Evolutionary conservation across 1,284 basidiomycete species (phyloP), one percentile per base, ranked within the genome.

Genomic region (Moesziomyces globuligerus): DNA sequence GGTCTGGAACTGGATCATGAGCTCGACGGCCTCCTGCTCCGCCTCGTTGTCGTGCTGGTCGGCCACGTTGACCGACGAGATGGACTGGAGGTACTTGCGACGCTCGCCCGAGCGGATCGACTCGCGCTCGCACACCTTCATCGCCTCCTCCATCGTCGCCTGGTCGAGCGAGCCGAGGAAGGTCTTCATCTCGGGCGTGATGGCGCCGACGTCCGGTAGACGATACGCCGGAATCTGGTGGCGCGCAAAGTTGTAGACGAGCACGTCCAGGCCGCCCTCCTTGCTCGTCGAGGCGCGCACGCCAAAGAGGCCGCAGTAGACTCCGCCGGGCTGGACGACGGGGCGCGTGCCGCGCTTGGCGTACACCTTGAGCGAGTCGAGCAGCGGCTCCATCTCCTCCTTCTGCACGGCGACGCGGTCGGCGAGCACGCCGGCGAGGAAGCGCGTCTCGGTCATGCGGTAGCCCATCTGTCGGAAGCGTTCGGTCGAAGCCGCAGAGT

Each of bases 201-300:
- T 75, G 17, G 77, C 81, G 24, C 76, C 61, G 21, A 86, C 84
- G 54, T 86, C 85, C 0, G 85, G 85, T 10, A 86, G 81, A 24
- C 85, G 83, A 75, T 85, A 86, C 3, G 85, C 85, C 3, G 85
- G 85, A 61, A 86, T 85, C 75, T 86, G 85, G 65, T 86, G 85
- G 23, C 84, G 83, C 26, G 85, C 85, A 78, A 86, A 86, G 75
- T 85, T 84, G 82, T 86, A 86, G 13, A 85, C 85, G 4, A 86
- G 76, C 18, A 85, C 84, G 53, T 86, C 85, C 24, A 72, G 58
- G 25, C 69, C 69, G 18, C 69, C 69, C n/a, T 67, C 64, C 52
- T 67, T 72, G 52, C 57, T 64, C n/a, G 79, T 81, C 7, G 83
- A 83, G 1, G 85, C 84, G 23, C 85, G 79, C 7, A 85, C 84